Evolutionary conservation across 2,329 filamentous ascomycete species (phyloP), one percentile per base, ranked within the genome.

Genomic region (Helicocarpus griseus): DNA sequence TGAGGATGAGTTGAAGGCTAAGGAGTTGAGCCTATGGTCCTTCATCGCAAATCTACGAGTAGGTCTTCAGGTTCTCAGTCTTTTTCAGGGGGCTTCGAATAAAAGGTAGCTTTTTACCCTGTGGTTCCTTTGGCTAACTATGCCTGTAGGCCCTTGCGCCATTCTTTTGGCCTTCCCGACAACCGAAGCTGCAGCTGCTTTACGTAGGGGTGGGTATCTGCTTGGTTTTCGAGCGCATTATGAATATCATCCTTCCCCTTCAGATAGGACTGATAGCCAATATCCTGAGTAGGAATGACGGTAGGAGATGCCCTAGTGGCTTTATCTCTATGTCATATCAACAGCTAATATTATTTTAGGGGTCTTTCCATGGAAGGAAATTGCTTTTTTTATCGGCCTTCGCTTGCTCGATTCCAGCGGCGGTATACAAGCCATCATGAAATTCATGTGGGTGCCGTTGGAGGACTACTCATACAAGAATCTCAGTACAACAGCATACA

Each of bases 251-350:
- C 39, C 81, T 89, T 29, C 89, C 89, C n/a, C 79, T 86, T 19
- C 87, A 93, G 63, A 80, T 91, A 29, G 89, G 88, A 56, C 81
- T 87, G 53, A 82, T 95, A 56, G 83, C 87, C 56, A 81, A 93
- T 60, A 79, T 79, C 54, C 70, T 94, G 21, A 75, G 75, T 28
- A 72, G 74, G 7, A 65, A 61, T 33, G 73, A 76, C 39, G 67
- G 73, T 40, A 72, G 29, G 8, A 13, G n/a, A 36, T 17, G 36
- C 11, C 19, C 14, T 39, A 5, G 21, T 9, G 7, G 22, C 11
- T 49, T 40, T 39, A 14, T 41, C 24, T 36, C 36, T 24, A 3
- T 7, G 17, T 26, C 13, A 41, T 29, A 31, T 9, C 33, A 8
- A 46, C 50, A 19, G 35, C 33, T 29, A 41, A 53, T 31, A 43